phyloP scores from a whole-genome alignment of 2,329 filamentous ascomycete genomes.

The Bipolaris oryzae region DNA sequence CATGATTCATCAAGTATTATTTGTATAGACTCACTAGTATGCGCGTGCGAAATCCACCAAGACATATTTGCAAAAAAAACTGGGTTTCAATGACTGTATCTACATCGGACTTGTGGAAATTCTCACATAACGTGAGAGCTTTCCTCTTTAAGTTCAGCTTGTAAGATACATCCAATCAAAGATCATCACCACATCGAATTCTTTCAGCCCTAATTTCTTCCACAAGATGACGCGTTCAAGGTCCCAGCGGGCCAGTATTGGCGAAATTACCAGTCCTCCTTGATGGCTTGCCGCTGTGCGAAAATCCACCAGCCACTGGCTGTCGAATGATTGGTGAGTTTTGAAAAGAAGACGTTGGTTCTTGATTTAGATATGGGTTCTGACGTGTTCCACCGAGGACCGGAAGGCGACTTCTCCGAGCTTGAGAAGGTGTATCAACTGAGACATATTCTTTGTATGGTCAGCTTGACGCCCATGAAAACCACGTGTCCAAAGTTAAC shows the following conservation, averaged over 20 bases:
- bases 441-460: slow-evolving; percentile 29
- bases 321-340: slow-evolving; percentile 43
- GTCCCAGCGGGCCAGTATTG: slow-evolving; percentile 19
- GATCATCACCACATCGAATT: background rate
- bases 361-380: slow-evolving; percentile 25
- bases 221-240: slow-evolving; percentile 5
- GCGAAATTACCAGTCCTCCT: slow-evolving; percentile 26
- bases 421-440: slow-evolving; percentile 35
- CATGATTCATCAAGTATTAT: background rate
- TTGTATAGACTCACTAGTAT: background rate
- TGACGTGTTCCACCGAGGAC: slow-evolving; percentile 37
- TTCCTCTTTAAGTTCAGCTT: background rate
- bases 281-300: slow-evolving; percentile 39
- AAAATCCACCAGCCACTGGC: slow-evolving; percentile 38
- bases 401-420: slow-evolving; percentile 38
- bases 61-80: background rate
- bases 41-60: no score
- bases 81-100: background rate
- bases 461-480: slow-evolving; percentile 8
- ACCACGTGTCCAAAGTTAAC: no score
- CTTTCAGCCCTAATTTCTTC: no score
- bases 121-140: background rate
- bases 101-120: background rate
- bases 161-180: background rate
- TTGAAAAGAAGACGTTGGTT: slow-evolving; percentile 31